These are phyloP conservation scores for Xanthoceras sorbifolium DNA, from an alignment of 345 rosid species.

Conservation along the genomic window DNA sequence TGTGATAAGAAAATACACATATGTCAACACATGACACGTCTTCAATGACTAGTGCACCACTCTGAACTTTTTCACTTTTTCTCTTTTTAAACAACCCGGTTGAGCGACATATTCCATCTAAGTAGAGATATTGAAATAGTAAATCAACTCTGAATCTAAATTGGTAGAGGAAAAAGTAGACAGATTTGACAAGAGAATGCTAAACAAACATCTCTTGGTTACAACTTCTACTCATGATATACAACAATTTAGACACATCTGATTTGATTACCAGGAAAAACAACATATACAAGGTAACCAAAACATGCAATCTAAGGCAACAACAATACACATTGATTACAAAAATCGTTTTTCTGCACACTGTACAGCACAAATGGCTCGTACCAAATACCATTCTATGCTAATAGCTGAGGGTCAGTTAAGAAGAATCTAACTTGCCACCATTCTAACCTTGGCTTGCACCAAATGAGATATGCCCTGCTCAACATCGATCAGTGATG, in stretches of 20 bases:
- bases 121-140: neutral
- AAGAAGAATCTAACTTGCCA: neutral
- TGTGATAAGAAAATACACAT: no score
- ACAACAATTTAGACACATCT: neutral
- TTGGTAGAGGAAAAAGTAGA: neutral
- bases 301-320: neutral
- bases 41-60: no score
- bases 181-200: neutral
- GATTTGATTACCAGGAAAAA: neutral
- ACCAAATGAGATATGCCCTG: neutral
- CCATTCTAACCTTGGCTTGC: neutral
- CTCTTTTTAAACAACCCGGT: no score
- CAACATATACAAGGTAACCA: neutral
- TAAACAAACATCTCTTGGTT: neutral
- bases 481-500: neutral
- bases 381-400: neutral
- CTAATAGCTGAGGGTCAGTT: neutral
- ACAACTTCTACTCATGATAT: neutral
- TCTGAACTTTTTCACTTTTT: no score
- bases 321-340: neutral
- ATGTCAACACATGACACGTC: no score
- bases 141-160: neutral
- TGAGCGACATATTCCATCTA: neutral
- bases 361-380: constrained; percentile 4
- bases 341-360: neutral